Evolutionary conservation across 1,139 yeast genomes (phyloP).

Genomic region (Diutina sp.): DNA sequence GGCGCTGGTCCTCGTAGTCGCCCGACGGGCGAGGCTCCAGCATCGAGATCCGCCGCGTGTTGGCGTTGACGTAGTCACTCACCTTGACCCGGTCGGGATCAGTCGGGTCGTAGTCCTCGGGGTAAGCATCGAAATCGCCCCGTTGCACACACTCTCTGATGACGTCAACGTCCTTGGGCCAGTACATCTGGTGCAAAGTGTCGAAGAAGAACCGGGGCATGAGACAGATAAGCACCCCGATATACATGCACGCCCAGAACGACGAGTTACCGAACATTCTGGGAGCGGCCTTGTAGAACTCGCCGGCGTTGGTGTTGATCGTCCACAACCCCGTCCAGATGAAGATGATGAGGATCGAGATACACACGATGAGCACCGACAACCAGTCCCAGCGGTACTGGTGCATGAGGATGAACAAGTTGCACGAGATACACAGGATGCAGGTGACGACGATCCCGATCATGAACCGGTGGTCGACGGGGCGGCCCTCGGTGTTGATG

Average conservation of each 20-base stretch:
- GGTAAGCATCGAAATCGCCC: conserved; percentile 49
- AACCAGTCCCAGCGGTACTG: conserved; percentile 96
- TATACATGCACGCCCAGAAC: conserved; percentile 74
- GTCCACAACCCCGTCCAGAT: conserved; percentile 94
- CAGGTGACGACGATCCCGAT: conserved; percentile 74
- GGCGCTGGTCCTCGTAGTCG: neutral
- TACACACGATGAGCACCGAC: conserved; percentile 41
- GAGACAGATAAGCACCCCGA: conserved; percentile 62
- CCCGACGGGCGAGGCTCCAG: neutral
- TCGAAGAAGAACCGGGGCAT: conserved; percentile 68
- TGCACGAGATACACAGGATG: conserved; percentile 71
- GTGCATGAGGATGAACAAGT: conserved; percentile 65
- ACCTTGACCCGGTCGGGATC: conserved; percentile 34
- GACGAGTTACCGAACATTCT: conserved; percentile 51
- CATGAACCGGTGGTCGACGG: conserved; percentile 73
- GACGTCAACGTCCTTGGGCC: conserved; percentile 76
- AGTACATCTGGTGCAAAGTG: conserved; percentile 43
- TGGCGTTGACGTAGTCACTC: neutral
- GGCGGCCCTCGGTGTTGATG: conserved; percentile 48
- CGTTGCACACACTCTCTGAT: conserved; percentile 61
- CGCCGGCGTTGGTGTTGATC: conserved; percentile 40
- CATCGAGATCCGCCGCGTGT: neutral
- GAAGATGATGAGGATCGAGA: conserved; percentile 59
- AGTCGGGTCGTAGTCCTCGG: conserved; percentile 52
- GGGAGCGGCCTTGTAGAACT: conserved; percentile 61